These are phyloP conservation scores for Senecio squalidus DNA, from an alignment of 140 eudicot species.

Conservation along the genomic window DNA sequence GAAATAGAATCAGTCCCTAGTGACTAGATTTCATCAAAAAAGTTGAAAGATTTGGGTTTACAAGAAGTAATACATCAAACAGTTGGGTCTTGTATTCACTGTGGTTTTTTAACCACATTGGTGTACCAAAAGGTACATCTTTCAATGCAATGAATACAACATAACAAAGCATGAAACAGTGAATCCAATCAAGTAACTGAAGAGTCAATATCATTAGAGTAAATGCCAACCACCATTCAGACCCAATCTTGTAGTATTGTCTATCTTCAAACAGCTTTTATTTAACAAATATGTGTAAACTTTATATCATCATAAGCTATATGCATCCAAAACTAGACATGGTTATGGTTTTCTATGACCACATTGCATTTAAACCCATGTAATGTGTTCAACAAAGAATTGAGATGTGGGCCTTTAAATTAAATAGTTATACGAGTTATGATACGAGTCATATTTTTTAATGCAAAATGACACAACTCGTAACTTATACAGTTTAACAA, in stretches of 20 bases:
- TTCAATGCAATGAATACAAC: constrained; percentile 24
- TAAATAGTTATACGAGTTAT: no score
- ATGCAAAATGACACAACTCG: no score
- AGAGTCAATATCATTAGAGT: constrained; percentile 33
- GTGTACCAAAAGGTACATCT: no score
- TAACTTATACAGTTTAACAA: no score
- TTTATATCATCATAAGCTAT: constrained; percentile 19
- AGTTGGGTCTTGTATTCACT: constrained; percentile 28
- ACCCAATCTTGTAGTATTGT: constrained; percentile 20
- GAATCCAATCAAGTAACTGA: constrained; percentile 19
- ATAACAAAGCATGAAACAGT: neutral
- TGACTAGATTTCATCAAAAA: constrained; percentile 64
- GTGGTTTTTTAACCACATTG: constrained; percentile 56
- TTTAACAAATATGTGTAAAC: constrained; percentile 19
- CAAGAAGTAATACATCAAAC: constrained; percentile 54
- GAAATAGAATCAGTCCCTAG: constrained; percentile 43
- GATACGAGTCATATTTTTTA: no score
- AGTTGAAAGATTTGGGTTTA: constrained; percentile 75
- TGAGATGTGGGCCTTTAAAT: constrained; percentile 1
- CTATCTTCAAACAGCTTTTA: constrained; percentile 16
- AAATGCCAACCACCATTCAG: constrained; percentile 38
- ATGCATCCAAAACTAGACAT: neutral
- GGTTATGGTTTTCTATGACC: constrained; percentile 24
- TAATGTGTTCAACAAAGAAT: constrained; percentile 2
- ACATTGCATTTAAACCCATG: constrained; percentile 22